Evolutionary conservation across 306 rosid genomes (phyloP), one percentile per base, ranked within the genome.

Genomic region (Cercis canadensis): DNA sequence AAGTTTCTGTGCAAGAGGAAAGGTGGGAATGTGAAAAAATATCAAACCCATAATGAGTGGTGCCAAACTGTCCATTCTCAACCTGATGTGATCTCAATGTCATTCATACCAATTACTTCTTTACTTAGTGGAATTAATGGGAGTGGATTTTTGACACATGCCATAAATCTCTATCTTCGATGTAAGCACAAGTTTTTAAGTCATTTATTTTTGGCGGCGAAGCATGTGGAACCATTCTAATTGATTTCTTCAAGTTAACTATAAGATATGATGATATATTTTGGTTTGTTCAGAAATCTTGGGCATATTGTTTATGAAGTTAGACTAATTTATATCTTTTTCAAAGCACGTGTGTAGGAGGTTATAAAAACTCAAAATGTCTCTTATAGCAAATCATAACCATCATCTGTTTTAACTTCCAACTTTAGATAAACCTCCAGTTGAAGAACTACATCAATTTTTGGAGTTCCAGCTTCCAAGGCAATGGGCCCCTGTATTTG

Each of bases 141-240:
- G 74, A 92, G 96, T 73, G 97, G 97, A 68, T 92, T 82, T 82
- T 79, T 89, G 80, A 89, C 85, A 64, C 97, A 92, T 71, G 97
- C 93, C 57, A 87, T 92, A 68, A 92, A 92, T 75, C 97, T 92
- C 65, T 92, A 89, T 80, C 90, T 92, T 65, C 86, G 97, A 4
- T 92, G 97, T 92, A 89, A 92, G 97, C 65, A 67, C 45, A 70
- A 61, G 40, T 19, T 46, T 45, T 50, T 47, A 69, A 67, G 32
- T 57, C 69, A 45, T 54, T 24, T 43, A n/a, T 11, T 52, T 60
- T 67, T 65, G 45, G 44, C 67, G 6, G 56, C 39, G 60, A 78
- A 34, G 65, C 71, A 57, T 66, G 19, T 53, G 56, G 29, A 58
- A 65, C 53, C 63, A 57, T 45, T 54, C 82, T 57, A 54, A 57